Conservation (phyloP, 192 early-diverging fungal species). For the Coemansia sp. region DNA sequence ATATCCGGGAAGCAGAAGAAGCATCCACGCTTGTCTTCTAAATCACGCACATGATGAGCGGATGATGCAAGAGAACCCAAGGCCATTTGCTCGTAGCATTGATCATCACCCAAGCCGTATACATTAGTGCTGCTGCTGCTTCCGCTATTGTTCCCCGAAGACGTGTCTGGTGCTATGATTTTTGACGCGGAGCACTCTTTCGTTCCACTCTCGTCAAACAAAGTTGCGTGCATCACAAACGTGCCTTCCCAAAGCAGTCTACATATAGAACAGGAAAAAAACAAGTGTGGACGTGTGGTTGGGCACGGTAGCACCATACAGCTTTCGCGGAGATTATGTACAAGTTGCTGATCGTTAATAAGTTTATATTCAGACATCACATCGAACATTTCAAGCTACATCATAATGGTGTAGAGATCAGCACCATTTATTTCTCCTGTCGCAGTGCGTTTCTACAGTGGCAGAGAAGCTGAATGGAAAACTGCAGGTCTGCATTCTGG, state of each 20-base stretch:
- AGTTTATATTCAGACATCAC: no score
- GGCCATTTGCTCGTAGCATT: slow-evolving; percentile 1
- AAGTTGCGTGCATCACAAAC: slow-evolving; percentile 30
- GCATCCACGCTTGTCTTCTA: slow-evolving; percentile 16
- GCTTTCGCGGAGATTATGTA: no score
- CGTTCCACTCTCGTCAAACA: slow-evolving; percentile 29
- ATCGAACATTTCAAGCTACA: background rate
- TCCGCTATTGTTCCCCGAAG: no score
- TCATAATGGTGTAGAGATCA: background rate
- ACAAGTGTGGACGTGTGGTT: background rate
- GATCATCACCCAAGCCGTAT: background rate
- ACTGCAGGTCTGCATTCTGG: background rate
- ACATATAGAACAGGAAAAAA: slow-evolving; percentile 4
- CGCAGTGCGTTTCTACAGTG: background rate
- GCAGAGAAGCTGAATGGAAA: background rate
- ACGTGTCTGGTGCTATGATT: background rate
- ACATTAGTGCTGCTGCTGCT: background rate
- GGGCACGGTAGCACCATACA: background rate
- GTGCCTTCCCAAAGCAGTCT: slow-evolving; percentile 18
- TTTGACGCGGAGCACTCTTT: slow-evolving; percentile 9
- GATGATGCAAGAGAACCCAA: slow-evolving; percentile 20
- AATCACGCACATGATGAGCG: slow-evolving; percentile 15
- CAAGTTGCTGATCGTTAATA: no score
- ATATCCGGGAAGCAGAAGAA: slow-evolving; percentile 45
- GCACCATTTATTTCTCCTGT: background rate